These are phyloP conservation scores for Yarrowia phangngaensis DNA, from an alignment of 805 yeast species.

Conservation along the genomic window DNA sequence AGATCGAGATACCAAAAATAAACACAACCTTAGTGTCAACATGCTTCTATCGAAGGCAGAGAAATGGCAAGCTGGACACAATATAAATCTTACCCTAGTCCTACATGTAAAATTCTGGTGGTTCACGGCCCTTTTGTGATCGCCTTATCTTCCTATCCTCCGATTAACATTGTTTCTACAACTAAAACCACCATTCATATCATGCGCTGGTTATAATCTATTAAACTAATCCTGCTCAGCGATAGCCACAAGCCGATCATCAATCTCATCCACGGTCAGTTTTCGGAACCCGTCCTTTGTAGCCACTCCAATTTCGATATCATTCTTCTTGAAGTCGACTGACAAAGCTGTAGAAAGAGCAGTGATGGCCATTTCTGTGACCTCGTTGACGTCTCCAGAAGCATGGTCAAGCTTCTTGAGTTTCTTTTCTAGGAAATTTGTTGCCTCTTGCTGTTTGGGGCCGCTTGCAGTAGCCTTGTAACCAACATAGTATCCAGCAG, in stretches of 20 bases:
- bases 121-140: too few species aligned
- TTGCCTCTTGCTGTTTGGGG: constrained; percentile 95
- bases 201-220: too few species aligned
- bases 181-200: too few species aligned
- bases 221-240: constrained; percentile 87
- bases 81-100: too few species aligned
- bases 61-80: too few species aligned
- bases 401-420: constrained; percentile 68
- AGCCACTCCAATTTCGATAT: constrained; percentile 90
- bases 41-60: too few species aligned
- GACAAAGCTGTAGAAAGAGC: constrained; percentile 83
- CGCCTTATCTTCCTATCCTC: too few species aligned
- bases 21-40: too few species aligned
- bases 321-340: constrained; percentile 90
- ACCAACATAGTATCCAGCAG: constrained; percentile 93
- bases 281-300: constrained; percentile 64
- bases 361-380: constrained; percentile 84
- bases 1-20: too few species aligned
- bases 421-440: constrained; percentile 83
- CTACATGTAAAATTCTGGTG: too few species aligned
- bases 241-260: constrained; percentile 86
- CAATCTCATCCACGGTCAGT: constrained; percentile 81
- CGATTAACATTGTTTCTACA: too few species aligned
- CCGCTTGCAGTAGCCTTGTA: constrained; percentile 93
- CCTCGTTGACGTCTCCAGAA: constrained; percentile 80